Percentiles rank a stretch among this genome's conserved stretches.
phyloP scores from a whole-genome alignment of 371 early-diverging fungal species.

The Chytridium lagenaria region DNA sequence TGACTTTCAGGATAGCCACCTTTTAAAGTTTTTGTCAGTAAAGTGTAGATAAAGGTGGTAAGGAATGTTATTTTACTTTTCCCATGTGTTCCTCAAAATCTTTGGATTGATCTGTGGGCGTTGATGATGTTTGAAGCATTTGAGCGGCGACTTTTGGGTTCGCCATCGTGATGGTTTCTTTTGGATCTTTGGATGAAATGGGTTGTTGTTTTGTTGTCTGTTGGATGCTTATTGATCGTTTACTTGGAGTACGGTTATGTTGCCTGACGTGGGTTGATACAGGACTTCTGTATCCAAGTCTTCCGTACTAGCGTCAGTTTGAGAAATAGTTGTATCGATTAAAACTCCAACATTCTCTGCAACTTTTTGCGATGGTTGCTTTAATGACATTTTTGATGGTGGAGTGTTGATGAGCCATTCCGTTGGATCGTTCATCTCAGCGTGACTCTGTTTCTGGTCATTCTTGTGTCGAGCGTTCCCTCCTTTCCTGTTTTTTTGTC shows the following conservation, averaged over 20 bases:
- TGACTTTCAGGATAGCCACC: conserved; percentile 34
- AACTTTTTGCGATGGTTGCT: no score
- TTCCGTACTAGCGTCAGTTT: neutral
- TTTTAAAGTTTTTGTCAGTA: neutral
- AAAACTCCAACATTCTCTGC: no score
- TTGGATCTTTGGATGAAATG: neutral
- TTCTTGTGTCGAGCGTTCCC: neutral
- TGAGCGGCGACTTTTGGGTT: conserved; percentile 17
- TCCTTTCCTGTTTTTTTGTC: conserved; percentile 3
- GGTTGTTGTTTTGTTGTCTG: neutral
- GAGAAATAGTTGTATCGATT: neutral
- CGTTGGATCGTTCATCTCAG: neutral
- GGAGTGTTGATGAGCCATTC: conserved; percentile 21
- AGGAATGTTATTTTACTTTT: conserved; percentile 25
- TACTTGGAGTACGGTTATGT: neutral
- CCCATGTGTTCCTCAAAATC: conserved; percentile 38
- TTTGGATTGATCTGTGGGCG: neutral
- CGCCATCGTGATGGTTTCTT: conserved; percentile 18
- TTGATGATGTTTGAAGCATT: neutral
- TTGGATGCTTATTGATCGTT: neutral
- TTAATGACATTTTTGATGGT: conserved; percentile 11
- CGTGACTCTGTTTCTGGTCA: neutral
- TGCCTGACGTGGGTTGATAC: neutral
- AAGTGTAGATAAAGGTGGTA: neutral
- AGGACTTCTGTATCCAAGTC: neutral